Base-by-base conservation (phyloP, 176 grass and related monocot genomes). In the Pontederia crassipes region DNA sequence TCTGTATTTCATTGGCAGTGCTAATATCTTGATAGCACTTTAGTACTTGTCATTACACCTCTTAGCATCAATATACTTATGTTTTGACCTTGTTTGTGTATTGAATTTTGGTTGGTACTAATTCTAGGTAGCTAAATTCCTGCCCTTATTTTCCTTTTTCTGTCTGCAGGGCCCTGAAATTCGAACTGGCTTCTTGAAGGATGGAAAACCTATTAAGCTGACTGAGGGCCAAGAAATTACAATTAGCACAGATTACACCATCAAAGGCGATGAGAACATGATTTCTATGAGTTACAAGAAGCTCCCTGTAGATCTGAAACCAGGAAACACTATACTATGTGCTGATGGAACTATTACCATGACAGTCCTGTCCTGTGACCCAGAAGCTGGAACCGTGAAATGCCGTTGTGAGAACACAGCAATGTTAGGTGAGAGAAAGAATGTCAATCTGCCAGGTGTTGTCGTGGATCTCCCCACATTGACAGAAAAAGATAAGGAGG, bases 281-380 rank as follows among this genome's bases (percentile, higher is more conserved):
- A 65, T 65, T 13, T 65, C 62, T 51, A 65, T 65, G 62, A 65
- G 62, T 65, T 65, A 65, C 17, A 65, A 65, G 50, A 65, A 65
- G 62, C 62, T 65, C 45, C 62, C 62, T 13, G 18, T 51, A 27
- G 62, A 65, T 65, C 18, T 65, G 10, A 65, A 51, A 51, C 62
- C 62, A 14, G 62, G 62, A 65, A 65, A 65, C 15, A 51, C 20
- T 51, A 51, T 65, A 49, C 49, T 65, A 48, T 65, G 62, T 15
- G 48, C 62, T 65, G 62, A 65, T 51, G 62, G 62, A 14, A 65
- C 62, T 12, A 65, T 65, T 27, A 65, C 62, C 17, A 28, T 65
- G 46, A 51, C 46, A 1, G 62, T 65, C 20, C 48, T 52, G 20
- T 65, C 62, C 12, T 65, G 62, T 51, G 62, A 65, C 17, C 45